Base-by-base conservation (phyloP, 2,329 filamentous ascomycete species). In the Ramularia endophylla region DNA sequence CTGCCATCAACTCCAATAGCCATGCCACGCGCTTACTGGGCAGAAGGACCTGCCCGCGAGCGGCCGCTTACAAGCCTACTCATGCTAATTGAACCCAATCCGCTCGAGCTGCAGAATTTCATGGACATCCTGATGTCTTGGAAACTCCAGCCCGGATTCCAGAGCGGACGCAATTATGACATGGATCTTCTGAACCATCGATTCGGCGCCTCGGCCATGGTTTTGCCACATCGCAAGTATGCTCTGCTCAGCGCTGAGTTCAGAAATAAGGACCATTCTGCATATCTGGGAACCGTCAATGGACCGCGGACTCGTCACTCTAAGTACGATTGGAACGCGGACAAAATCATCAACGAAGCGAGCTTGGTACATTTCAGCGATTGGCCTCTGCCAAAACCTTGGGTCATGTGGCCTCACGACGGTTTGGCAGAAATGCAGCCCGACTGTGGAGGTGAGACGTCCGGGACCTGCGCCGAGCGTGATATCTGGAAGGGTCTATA, bases 1-100 rank as follows among this genome's bases (percentile, higher is more conserved):
- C 67, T 83, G 1, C 83, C 83, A 0, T 58, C 66, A 1, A 71
- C 51, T 3, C 47, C 48, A 8, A 72, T 83, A 3, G 81, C 81
- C 2, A 81, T 86, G 74, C 80, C 83, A 1, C 75, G 79, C 22
- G 83, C 83, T 7, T 86, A 87, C 59, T 87, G 83, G 83, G 66
- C 78, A 1, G 68, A 75, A 4, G 74, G 74, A 0, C 48, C 50
- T n/a, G 43, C 46, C 9, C 41, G 37, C 15, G 41, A 46, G 16
- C 68, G 69, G 47, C 68, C 71, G 2, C 67, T 86, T 8, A 77
- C 78, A 0, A 78, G 77, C 2, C 71, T 80, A 30, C 55, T 85
- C 33, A 75, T 84, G 62, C 71, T 85, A 3, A 65, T 84, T 30
- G 67, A 80, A 38, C 82, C 83, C 0, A 76, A 73, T 3, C 60